A percentile compares a stretch with the other conserved stretches of the same genome.
Conservation (phyloP, 2,329 filamentous ascomycete species). For the Fusarium sp. region DNA sequence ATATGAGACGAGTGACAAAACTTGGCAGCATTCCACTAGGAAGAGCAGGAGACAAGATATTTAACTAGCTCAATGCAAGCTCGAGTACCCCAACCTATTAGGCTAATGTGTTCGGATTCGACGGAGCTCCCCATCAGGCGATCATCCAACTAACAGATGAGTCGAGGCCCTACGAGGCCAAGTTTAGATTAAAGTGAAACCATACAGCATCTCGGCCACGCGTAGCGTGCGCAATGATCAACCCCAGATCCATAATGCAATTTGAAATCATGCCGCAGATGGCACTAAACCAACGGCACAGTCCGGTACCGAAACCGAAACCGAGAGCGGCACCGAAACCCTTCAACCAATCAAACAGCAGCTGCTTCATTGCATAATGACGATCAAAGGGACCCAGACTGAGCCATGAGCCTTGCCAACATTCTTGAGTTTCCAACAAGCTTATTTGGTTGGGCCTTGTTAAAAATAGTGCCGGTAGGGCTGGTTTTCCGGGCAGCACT, state of each 20-base stretch:
- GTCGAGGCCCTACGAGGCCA: neutral
- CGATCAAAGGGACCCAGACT: neutral
- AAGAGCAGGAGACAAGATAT: neutral
- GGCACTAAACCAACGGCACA: neutral
- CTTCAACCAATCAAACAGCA: neutral
- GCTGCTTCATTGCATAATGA: neutral
- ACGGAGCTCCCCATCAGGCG: neutral
- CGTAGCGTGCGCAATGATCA: neutral
- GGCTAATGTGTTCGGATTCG: neutral
- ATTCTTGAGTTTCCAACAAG: neutral
- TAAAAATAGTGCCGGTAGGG: neutral
- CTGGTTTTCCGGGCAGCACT: neutral
- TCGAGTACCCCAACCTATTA: neutral
- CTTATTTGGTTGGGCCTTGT: neutral
- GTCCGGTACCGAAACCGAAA: neutral
- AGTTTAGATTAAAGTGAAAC: neutral
- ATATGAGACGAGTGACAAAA: neutral
- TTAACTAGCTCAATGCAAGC: neutral
- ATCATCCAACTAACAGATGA: rapidly evolving
- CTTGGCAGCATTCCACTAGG: neutral
- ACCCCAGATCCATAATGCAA: neutral
- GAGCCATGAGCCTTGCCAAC: neutral
- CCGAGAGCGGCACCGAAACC: neutral
- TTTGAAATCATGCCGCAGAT: neutral
- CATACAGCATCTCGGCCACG: neutral